Conservation (phyloP, 1,284 basidiomycete genomes). For the Trametes polyzona region DNA sequence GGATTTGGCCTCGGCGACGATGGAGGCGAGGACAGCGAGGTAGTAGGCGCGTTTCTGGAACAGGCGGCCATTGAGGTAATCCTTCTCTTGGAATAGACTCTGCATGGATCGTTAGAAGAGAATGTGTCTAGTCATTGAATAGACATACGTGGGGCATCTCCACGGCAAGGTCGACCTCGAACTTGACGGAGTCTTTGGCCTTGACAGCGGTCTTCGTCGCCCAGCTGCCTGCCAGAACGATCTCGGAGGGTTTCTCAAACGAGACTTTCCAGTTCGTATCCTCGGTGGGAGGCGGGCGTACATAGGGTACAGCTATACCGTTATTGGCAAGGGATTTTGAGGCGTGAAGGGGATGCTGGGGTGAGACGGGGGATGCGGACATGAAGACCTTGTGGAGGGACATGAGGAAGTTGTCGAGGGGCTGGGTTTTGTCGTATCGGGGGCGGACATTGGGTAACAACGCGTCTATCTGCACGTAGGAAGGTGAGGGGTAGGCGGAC, state of each 20-base stretch:
- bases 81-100: slow-evolving; percentile 91
- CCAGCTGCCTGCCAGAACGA: slow-evolving; percentile 79
- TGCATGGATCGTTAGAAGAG: slow-evolving; percentile 33
- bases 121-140: not conserved
- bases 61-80: slow-evolving; percentile 88
- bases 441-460: slow-evolving; percentile 81
- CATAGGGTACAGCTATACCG: slow-evolving; percentile 63
- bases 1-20: slow-evolving; percentile 52
- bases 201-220: slow-evolving; percentile 69
- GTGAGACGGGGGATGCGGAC: slow-evolving; percentile 56
- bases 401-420: slow-evolving; percentile 68
- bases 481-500: not conserved
- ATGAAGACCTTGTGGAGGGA: slow-evolving; percentile 63
- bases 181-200: slow-evolving; percentile 63
- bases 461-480: slow-evolving; percentile 71
- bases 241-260: slow-evolving; percentile 69
- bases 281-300: slow-evolving; percentile 64
- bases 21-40: slow-evolving; percentile 79
- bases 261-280: slow-evolving; percentile 79
- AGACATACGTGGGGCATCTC: slow-evolving; percentile 83
- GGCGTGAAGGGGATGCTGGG: slow-evolving; percentile 69
- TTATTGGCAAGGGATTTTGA: slow-evolving; percentile 55
- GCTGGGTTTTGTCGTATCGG: slow-evolving; percentile 56
- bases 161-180: slow-evolving; percentile 82
- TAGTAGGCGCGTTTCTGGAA: slow-evolving; percentile 95